These are phyloP conservation scores for Solanum pinnatisectum DNA, from an alignment of 257 asterid species.

Conservation along the genomic window DNA sequence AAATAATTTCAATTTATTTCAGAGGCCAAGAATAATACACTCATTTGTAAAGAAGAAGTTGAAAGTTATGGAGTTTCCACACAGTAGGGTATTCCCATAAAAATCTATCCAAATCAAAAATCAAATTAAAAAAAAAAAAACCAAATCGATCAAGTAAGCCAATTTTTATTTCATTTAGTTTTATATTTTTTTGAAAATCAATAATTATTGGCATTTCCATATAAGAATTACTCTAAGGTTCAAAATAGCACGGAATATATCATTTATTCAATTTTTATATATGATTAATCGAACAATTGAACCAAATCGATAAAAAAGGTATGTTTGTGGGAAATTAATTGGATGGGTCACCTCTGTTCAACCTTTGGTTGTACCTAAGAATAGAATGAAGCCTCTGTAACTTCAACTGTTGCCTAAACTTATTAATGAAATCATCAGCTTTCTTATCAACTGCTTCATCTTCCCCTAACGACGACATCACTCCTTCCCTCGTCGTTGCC, in stretches of 20 bases:
- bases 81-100: background rate
- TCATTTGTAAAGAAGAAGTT: background rate
- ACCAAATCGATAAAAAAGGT: background rate
- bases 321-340: background rate
- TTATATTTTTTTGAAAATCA: too few species aligned
- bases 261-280: too few species aligned
- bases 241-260: too few species aligned
- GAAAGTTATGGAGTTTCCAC: background rate
- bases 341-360: constrained; percentile 11
- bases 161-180: too few species aligned
- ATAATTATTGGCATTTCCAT: too few species aligned
- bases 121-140: too few species aligned
- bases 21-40: background rate
- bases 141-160: too few species aligned
- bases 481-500: constrained; percentile 24
- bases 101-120: too few species aligned
- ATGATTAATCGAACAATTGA: too few species aligned
- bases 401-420: constrained; percentile 56
- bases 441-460: constrained; percentile 51
- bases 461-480: background rate
- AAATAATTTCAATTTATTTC: background rate
- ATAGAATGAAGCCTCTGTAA: constrained; percentile 55
- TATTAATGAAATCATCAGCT: constrained; percentile 60
- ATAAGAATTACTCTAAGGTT: too few species aligned
- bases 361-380: constrained; percentile 34